These are phyloP conservation scores for Bisporella sp. DNA, from an alignment of 2,329 filamentous ascomycete genomes.

Conservation along the genomic window DNA sequence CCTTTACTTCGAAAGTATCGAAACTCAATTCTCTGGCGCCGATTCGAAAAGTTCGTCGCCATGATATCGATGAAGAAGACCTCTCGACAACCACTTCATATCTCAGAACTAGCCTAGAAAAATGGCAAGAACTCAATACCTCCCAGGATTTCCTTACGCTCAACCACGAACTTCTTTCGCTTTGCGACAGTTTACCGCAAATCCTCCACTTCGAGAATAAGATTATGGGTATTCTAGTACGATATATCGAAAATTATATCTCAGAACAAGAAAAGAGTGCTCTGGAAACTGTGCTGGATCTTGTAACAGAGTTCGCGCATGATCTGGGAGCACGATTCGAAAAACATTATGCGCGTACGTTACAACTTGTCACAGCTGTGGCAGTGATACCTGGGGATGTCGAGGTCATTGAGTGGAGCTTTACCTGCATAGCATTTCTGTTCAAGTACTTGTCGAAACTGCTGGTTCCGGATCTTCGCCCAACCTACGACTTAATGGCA, in stretches of 20 bases:
- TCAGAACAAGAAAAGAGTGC: conserved; percentile 70
- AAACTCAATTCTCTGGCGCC: conserved; percentile 88
- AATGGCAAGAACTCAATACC: conserved; percentile 89
- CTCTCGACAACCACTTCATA: conserved; percentile 75
- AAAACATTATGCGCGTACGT: conserved; percentile 71
- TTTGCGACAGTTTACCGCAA: conserved; percentile 86
- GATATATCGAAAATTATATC: conserved; percentile 51
- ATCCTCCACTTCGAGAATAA: conserved; percentile 84
- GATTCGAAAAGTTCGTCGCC: conserved; percentile 77
- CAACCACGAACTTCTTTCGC: conserved; percentile 62
- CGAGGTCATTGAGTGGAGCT: conserved; percentile 96
- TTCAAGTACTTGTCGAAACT: conserved; percentile 95
- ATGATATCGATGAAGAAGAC: conserved; percentile 76
- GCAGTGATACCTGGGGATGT: conserved; percentile 71
- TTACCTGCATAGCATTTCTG: conserved; percentile 85
- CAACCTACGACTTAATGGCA: conserved; percentile 76
- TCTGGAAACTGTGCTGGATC: conserved; percentile 76
- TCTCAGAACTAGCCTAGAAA: conserved; percentile 73
- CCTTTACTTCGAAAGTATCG: conserved; percentile 82
- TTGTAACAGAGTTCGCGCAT: conserved; percentile 92
- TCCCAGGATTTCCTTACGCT: conserved; percentile 76
- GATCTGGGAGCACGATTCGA: conserved; percentile 85
- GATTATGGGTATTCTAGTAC: conserved; percentile 71
- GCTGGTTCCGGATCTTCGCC: conserved; percentile 75
- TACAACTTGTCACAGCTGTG: conserved; percentile 69